Conservation (phyloP, 2,329 filamentous ascomycete genomes). For the Fusarium pseudograminearum region DNA sequence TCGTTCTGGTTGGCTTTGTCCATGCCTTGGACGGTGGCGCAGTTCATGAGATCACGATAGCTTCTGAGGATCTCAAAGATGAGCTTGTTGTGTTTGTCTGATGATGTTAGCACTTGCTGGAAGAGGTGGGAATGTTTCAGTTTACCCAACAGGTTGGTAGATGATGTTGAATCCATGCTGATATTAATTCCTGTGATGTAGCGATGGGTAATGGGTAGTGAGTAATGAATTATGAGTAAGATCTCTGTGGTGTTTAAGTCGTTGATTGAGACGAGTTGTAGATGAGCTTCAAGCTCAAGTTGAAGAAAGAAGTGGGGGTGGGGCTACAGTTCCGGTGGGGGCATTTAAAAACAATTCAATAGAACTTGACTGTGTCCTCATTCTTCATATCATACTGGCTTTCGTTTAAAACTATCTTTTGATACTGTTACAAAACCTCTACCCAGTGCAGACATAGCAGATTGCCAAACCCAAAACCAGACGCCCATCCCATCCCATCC, state of each 20-base stretch:
- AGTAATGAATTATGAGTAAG: not conserved
- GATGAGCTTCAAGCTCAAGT: conserved; percentile 29
- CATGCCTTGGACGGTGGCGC: conserved; percentile 58
- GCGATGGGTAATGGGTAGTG: too few species aligned
- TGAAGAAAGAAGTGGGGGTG: conserved; percentile 37
- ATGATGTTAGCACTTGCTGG: not conserved
- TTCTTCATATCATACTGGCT: not conserved
- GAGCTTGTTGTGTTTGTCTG: conserved; percentile 60
- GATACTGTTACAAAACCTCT: conserved; percentile 37
- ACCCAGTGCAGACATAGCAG: conserved; percentile 37
- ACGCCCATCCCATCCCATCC: conserved; percentile 35
- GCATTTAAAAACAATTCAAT: not conserved
- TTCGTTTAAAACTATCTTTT: conserved; percentile 16
- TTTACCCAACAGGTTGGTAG: conserved; percentile 55
- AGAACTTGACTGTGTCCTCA: too few species aligned
- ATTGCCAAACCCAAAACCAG: conserved; percentile 40
- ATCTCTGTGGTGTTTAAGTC: not conserved
- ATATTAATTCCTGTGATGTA: too few species aligned
- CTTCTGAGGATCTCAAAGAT: conserved; percentile 59
- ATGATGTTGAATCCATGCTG: conserved; percentile 52
- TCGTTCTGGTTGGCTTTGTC: conserved; percentile 54
- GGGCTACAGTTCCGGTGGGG: conserved; percentile 39
- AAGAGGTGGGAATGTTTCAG: not conserved
- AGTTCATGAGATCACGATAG: conserved; percentile 58
- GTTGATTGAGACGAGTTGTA: conserved; percentile 12